These are phyloP conservation scores for Echinosophora koreensis DNA, from an alignment of 306 rosid genomes.

Conservation along the genomic window DNA sequence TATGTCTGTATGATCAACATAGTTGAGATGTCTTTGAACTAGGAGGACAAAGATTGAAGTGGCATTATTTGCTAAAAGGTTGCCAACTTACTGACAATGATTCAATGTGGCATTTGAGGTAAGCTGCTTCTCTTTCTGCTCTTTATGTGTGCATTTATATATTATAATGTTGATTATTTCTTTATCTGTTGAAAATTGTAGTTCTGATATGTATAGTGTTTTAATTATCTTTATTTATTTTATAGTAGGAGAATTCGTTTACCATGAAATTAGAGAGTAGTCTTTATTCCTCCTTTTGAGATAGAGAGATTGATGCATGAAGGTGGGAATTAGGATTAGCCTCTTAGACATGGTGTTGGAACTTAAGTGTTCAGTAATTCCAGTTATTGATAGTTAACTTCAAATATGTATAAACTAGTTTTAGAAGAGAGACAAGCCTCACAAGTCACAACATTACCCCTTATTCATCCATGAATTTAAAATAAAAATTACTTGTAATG, in stretches of 20 bases:
- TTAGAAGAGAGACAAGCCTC: slow-evolving; percentile 21
- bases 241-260: not conserved
- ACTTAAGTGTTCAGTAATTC: not conserved
- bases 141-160: slow-evolving; percentile 13
- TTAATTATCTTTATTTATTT: not conserved
- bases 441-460: not conserved
- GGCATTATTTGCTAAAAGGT: slow-evolving; percentile 11
- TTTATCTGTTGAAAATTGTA: not conserved
- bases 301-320: not conserved
- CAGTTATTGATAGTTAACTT: not conserved
- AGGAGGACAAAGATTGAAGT: not conserved
- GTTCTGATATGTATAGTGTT: not conserved
- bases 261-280: slow-evolving; percentile 14
- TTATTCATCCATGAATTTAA: not conserved
- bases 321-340: slow-evolving; percentile 20
- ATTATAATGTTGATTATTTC: not conserved
- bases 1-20: not conserved
- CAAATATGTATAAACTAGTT: slow-evolving; percentile 19
- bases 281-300: slow-evolving; percentile 35
- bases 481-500: slow-evolving; percentile 3
- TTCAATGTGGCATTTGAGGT: not conserved
- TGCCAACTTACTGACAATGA: not conserved
- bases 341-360: slow-evolving; percentile 6
- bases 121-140: slow-evolving; percentile 12
- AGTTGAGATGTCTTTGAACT: slow-evolving; percentile 6